Conservation (phyloP, 2,329 filamentous ascomycete genomes). For the Cladobotryum mycophilum region DNA sequence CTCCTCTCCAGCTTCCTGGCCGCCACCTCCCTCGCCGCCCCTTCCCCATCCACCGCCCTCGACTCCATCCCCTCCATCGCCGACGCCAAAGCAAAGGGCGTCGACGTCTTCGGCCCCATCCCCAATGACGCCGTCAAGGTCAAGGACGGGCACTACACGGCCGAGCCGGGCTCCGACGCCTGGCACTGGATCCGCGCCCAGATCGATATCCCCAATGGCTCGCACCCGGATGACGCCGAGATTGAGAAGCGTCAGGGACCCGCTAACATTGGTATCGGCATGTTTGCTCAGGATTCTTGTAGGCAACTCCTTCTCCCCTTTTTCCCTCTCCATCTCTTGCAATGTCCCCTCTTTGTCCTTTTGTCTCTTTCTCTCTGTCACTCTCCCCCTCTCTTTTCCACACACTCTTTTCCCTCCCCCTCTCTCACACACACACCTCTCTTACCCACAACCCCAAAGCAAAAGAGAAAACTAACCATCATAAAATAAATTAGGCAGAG, state of each 20-base stretch:
- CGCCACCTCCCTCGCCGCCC: constrained; percentile 1
- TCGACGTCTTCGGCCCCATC: constrained; percentile 17
- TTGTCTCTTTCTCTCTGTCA: too few relatives aligned
- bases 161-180: constrained; percentile 15
- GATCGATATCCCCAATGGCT: constrained; percentile 11
- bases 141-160: constrained; percentile 14
- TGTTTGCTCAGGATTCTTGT: constrained; percentile 15
- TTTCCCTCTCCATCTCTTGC: neutral
- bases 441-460: too few relatives aligned
- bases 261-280: constrained; percentile 16
- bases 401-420: too few relatives aligned
- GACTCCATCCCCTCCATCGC: neutral
- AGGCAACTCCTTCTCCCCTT: neutral
- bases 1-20: neutral
- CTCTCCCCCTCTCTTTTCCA: too few relatives aligned
- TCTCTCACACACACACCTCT: too few relatives aligned
- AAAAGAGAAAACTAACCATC: too few relatives aligned
- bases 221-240: neutral
- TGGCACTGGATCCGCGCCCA: constrained; percentile 18
- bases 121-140: constrained; percentile 15
- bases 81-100: constrained; percentile 7
- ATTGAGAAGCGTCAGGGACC: constrained; percentile 13
- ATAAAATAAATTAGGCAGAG: too few relatives aligned
- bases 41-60: neutral
- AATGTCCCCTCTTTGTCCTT: too few relatives aligned